These are phyloP conservation scores for Geotrichum carabidarum DNA, from an alignment of 1,139 yeast species.

Conservation along the genomic window DNA sequence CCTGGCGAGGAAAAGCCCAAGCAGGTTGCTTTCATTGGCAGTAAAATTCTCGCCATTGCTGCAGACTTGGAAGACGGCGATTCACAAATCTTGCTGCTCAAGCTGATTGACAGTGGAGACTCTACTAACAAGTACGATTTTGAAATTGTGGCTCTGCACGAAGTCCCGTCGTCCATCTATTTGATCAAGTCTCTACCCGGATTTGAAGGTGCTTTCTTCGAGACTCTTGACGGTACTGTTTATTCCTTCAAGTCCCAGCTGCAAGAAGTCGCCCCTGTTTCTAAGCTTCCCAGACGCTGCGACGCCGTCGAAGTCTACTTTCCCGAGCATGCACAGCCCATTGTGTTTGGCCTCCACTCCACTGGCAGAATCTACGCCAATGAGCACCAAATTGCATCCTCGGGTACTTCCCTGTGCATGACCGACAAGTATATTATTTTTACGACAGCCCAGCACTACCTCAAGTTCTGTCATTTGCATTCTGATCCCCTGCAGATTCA, in stretches of 20 bases:
- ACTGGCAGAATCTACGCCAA: constrained; percentile 73
- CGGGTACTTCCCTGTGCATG: constrained; percentile 75
- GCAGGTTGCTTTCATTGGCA: constrained; percentile 57
- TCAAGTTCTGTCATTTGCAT: constrained; percentile 74
- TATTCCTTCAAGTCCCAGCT: constrained; percentile 37
- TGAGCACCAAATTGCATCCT: constrained; percentile 56
- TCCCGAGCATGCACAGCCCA: constrained; percentile 30
- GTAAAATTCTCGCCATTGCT: constrained; percentile 51
- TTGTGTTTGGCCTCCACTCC: constrained; percentile 61
- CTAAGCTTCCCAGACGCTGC: constrained; percentile 66
- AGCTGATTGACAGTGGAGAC: constrained; percentile 13
- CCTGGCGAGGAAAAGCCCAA: constrained; percentile 48
- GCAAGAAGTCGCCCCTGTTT: constrained; percentile 35
- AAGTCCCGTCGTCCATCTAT: constrained; percentile 48
- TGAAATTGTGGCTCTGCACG: constrained; percentile 17
- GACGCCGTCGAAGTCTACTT: constrained; percentile 45
- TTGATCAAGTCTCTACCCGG: constrained; percentile 54
- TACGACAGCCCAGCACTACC: constrained; percentile 82
- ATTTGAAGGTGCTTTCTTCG: constrained; percentile 50
- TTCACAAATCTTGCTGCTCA: constrained; percentile 20
- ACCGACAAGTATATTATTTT: constrained; percentile 71
- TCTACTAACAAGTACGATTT: constrained; percentile 10
- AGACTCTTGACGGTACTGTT: constrained; percentile 62
- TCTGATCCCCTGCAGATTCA: constrained; percentile 36
- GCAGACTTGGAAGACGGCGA: constrained; percentile 41